Conservation (phyloP, 768 basidiomycete genomes). For the Tylopilus intermedius region DNA sequence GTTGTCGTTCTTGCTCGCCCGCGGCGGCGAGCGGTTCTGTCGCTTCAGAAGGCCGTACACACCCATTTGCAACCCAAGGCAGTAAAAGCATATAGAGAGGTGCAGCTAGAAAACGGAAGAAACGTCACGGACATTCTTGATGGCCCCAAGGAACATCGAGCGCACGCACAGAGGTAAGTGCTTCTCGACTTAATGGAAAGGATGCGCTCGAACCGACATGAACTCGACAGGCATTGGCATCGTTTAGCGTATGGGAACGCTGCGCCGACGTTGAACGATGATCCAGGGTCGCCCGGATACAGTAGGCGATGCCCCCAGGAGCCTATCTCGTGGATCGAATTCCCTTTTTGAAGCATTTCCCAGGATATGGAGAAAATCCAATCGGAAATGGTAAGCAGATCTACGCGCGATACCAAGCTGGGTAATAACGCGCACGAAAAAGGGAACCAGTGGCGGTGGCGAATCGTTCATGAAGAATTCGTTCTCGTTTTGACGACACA, state of each 20-base stretch:
- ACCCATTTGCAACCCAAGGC: too few relatives aligned
- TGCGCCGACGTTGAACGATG: not conserved
- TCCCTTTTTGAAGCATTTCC: not conserved
- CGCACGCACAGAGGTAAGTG: not conserved
- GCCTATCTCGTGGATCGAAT: not conserved
- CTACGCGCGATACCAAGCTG: too few relatives aligned
- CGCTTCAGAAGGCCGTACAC: too few relatives aligned
- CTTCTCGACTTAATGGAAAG: too few relatives aligned
- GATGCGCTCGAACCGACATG: too few relatives aligned
- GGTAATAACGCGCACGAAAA: not conserved
- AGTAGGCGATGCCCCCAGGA: too few relatives aligned
- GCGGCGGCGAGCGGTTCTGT: not conserved
- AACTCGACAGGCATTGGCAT: not conserved
- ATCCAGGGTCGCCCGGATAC: not conserved
- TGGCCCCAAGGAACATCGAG: too few relatives aligned
- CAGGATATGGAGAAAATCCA: not conserved
- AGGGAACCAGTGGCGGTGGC: not conserved
- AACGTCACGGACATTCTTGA: not conserved
- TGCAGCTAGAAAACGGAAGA: not conserved
- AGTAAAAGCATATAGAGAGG: not conserved
- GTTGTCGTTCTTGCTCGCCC: not conserved
- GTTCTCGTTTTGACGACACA: too few relatives aligned
- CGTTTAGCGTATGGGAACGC: not conserved
- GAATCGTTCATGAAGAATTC: slow-evolving; percentile 41
- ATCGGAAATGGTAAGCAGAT: not conserved